These are phyloP conservation scores for Copromyces sp. DNA, from an alignment of 495 filamentous ascomycete genomes.

Conservation along the genomic window DNA sequence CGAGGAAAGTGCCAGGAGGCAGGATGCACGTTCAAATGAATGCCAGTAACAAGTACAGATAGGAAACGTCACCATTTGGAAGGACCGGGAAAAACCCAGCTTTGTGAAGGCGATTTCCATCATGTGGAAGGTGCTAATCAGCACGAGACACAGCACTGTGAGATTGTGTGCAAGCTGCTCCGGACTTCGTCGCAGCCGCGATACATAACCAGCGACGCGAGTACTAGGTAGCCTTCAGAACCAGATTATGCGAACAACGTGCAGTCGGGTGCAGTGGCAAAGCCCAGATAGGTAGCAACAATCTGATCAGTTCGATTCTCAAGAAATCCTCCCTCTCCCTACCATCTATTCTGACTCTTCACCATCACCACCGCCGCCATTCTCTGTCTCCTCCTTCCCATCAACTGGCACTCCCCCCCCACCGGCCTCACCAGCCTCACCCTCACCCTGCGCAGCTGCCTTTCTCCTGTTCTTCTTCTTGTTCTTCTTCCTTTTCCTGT, in stretches of 20 bases:
- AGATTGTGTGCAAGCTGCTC: not conserved
- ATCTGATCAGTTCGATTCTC: not conserved
- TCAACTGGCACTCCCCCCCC: not conserved
- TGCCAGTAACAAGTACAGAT: not conserved
- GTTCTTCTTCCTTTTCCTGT: constrained; percentile 21
- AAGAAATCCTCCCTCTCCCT: not conserved
- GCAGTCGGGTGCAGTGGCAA: not conserved
- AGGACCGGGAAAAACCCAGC: not conserved
- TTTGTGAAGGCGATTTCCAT: not conserved
- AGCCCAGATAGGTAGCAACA: not conserved
- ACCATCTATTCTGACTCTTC: not conserved
- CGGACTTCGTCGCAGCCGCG: not conserved
- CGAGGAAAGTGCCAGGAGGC: not conserved
- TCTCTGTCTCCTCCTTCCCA: not conserved
- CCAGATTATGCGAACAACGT: not conserved
- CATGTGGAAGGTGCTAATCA: not conserved
- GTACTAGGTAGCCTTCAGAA: not conserved
- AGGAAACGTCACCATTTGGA: not conserved
- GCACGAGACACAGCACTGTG: not conserved
- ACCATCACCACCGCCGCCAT: not conserved
- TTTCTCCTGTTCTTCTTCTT: constrained; percentile 4
- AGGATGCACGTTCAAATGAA: not conserved
- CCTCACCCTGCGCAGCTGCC: not conserved
- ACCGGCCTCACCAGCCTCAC: no score
- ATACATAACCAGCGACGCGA: not conserved